Percentiles rank a stretch among this genome's conserved stretches.
Conservation (phyloP, 768 basidiomycete genomes). For the Lentinula sp. region DNA sequence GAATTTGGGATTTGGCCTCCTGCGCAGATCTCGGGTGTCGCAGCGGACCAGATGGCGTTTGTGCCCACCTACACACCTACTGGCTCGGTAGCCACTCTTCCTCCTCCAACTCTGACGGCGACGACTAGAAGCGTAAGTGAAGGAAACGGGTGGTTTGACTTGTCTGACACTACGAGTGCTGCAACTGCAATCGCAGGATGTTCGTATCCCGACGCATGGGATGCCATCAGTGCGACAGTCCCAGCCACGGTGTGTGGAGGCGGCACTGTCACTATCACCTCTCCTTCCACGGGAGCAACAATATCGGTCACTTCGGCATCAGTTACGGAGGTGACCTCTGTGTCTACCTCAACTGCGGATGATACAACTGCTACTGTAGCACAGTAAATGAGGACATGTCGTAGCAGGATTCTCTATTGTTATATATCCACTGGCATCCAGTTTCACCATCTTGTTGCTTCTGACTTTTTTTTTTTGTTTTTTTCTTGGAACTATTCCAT, state of each 20-base stretch:
- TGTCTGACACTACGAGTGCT: constrained; percentile 36
- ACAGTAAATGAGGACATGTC: neutral
- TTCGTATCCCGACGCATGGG: constrained; percentile 44
- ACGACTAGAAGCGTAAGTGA: constrained; percentile 34
- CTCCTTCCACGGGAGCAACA: neutral
- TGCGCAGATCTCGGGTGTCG: constrained; percentile 33
- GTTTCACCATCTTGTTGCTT: neutral
- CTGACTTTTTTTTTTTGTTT: neutral
- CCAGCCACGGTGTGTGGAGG: constrained; percentile 18
- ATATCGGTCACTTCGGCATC: neutral
- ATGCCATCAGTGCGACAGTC: constrained; percentile 26
- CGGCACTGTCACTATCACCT: neutral
- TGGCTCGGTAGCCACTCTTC: constrained; percentile 45
- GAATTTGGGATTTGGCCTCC: constrained; percentile 49
- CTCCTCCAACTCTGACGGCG: constrained; percentile 44
- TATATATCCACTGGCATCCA: neutral
- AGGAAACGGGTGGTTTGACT: constrained; percentile 51
- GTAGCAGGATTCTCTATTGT: neutral
- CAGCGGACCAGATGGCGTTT: constrained; percentile 23
- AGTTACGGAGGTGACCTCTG: neutral
- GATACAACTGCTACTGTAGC: neutral
- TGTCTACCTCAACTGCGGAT: neutral
- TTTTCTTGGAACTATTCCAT: neutral
- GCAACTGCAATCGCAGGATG: constrained; percentile 41
- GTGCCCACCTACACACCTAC: constrained; percentile 60